Percentiles rank a stretch among this genome's conserved stretches.
Evolutionary conservation across 192 early-diverging fungal genomes (phyloP).

Genomic region (Umbelopsis sp.): DNA sequence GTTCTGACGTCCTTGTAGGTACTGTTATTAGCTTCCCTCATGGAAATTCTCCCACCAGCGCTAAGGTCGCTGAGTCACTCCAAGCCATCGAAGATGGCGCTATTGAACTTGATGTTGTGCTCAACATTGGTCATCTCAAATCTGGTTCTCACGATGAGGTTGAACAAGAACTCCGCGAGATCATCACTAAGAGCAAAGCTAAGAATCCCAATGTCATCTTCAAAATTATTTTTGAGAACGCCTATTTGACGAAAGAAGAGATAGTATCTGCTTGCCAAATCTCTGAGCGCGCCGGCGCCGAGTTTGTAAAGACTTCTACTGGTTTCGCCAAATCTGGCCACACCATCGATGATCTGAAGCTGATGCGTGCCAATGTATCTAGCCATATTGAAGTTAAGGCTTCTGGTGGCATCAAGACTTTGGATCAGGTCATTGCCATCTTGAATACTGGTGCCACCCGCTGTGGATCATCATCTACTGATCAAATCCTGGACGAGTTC

Average conservation of each 20-base stretch:
- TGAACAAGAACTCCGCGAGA: conserved; percentile 42
- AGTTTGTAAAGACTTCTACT: conserved; percentile 67
- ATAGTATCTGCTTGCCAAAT: conserved; percentile 48
- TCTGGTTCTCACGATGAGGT: conserved; percentile 45
- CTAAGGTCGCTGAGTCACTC: conserved; percentile 56
- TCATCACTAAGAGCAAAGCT: conserved; percentile 43
- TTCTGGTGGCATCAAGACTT: conserved; percentile 57
- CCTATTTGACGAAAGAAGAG: conserved; percentile 55
- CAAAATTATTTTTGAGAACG: conserved; percentile 66
- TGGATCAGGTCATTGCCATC: conserved; percentile 56
- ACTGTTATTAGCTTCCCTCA: conserved; percentile 66
- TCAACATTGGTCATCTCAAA: conserved; percentile 57
- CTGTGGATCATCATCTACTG: conserved; percentile 56
- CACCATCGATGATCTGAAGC: conserved; percentile 47
- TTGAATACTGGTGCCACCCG: conserved; percentile 58
- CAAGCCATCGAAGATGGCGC: conserved; percentile 59
- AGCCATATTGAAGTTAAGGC: conserved; percentile 54
- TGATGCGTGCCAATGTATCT: conserved; percentile 53
- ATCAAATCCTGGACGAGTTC: conserved; percentile 54
- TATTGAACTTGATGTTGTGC: conserved; percentile 60
- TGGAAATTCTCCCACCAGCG: conserved; percentile 50
- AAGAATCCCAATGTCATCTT: conserved; percentile 46
- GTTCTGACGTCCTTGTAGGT: conserved; percentile 53
- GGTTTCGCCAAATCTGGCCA: conserved; percentile 58
- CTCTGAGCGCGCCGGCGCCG: conserved; percentile 50